Conservation (phyloP, 2,329 filamentous ascomycete species). For the Davidsoniella australis region DNA sequence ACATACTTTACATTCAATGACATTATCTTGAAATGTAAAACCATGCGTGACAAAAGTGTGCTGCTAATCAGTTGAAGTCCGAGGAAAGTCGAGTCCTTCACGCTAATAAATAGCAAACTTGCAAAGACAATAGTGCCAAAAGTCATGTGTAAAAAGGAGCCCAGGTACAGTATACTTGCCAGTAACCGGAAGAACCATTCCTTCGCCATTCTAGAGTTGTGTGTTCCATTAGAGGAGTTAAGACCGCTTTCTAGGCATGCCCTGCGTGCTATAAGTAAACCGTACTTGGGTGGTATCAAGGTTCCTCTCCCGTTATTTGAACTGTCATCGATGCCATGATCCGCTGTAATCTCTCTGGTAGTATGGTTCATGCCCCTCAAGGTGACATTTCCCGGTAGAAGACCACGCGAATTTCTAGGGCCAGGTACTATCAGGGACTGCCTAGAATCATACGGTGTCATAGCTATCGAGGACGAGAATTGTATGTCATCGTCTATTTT, state of each 20-base stretch:
- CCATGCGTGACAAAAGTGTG: background rate
- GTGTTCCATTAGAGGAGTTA: too few relatives aligned
- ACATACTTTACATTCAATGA: background rate
- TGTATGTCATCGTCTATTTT: background rate
- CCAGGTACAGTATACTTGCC: background rate
- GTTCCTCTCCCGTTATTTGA: too few relatives aligned
- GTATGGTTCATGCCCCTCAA: too few relatives aligned
- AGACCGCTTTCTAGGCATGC: background rate
- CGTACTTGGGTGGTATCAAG: too few relatives aligned
- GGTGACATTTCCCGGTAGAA: too few relatives aligned
- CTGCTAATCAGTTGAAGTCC: background rate
- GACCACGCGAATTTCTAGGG: too few relatives aligned
- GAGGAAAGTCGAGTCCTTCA: too few relatives aligned
- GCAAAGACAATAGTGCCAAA: constrained; percentile 6
- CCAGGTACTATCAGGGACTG: too few relatives aligned
- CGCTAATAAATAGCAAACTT: background rate
- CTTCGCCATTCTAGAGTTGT: background rate
- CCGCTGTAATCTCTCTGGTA: too few relatives aligned
- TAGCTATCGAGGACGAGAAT: too few relatives aligned
- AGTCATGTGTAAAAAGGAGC: constrained; percentile 1
- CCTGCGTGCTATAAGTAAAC: background rate
- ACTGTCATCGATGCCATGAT: too few relatives aligned
- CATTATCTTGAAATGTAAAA: background rate
- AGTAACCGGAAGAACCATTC: background rate
- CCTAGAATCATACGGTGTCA: too few relatives aligned